Base-by-base conservation (phyloP, 2,329 filamentous ascomycete species). In the Claviceps maximensis region DNA sequence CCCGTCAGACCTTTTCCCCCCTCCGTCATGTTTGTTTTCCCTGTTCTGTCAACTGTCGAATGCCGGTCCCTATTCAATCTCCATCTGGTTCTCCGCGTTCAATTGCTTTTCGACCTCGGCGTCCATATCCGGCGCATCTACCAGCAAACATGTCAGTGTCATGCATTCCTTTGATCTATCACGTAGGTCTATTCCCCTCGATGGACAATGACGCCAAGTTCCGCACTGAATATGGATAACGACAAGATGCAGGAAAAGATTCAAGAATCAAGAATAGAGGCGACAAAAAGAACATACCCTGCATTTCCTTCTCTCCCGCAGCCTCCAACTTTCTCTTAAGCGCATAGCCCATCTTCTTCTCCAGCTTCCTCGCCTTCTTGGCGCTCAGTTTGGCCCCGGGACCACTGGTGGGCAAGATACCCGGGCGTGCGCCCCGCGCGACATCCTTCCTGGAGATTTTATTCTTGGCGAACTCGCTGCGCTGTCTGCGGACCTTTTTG, bases 351-450 rank as follows among this genome's bases (percentile, higher is more conserved):
- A 78, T 61, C 66, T 74, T 71, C 69, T 74, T 73, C 63, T 80
- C 74, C 40, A 80, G 53, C 73, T 80, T 81, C 57, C 73, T 69
- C 62, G 69, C 67, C 71, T 74, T 76, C 74, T 82, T 82, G 48
- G 66, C 66, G 66, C 78, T 79, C 36, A 80, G 48, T 21, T 71
- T 67, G 1, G 67, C 68, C 36, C 74, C 69, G 0, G 78, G 77
- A 0, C 78, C 78, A 65, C 76, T 80, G 15, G 70, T 80, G 0
- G 78, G 77, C 54, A 79, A 61, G 40, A 82, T 63, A 0, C 78
- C 78, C 0, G 72, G 64, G 2, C 77, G 66, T 2, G 77, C 78
- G 44, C 78, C 78, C 45, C 75, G 73, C 49, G 61, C 67, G 25
- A 66, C 61, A 55, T 77, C 75, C 19, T 67, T 63, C 60, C 70